phyloP scores from a whole-genome alignment of 352 stramenopile species.

The Globisporangium acanthophoron region DNA sequence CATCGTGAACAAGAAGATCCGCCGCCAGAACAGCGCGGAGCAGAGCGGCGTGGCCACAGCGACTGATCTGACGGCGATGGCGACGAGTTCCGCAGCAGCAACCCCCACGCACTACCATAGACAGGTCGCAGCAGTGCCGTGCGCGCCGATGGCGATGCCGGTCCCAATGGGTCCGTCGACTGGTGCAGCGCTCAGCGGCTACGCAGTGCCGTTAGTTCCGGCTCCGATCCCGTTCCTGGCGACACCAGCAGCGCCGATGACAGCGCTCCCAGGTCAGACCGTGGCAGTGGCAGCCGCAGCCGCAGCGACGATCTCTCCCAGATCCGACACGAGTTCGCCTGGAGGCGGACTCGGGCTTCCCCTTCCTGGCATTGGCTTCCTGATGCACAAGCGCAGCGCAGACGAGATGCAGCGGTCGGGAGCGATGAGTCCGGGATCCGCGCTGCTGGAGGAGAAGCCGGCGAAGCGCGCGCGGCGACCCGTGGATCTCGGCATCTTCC shows the following conservation, averaged over 20 bases:
- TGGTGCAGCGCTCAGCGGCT: no score
- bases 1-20: slow-evolving; percentile 86
- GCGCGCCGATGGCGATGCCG: no score
- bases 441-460: slow-evolving; percentile 17
- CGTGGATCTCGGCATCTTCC: slow-evolving; percentile 31
- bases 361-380: slow-evolving; percentile 26
- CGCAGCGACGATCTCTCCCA: not conserved
- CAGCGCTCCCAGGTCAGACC: no score
- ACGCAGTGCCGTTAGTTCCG: no score
- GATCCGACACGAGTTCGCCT: no score
- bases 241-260: no score
- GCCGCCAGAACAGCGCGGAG: slow-evolving; percentile 26
- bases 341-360: slow-evolving; percentile 2
- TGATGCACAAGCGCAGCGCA: slow-evolving; percentile 35
- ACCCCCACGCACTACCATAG: no score
- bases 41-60: not conserved
- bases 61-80: not conserved
- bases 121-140: no score
- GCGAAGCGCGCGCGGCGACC: slow-evolving; percentile 12
- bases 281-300: no score
- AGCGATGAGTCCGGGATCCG: slow-evolving; percentile 14
- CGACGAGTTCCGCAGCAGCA: not conserved
- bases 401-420: slow-evolving; percentile 34
- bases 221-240: no score
- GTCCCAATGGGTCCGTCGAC: no score